Conservation (phyloP, 2,329 filamentous ascomycete genomes). For the Catunica adiposa region DNA sequence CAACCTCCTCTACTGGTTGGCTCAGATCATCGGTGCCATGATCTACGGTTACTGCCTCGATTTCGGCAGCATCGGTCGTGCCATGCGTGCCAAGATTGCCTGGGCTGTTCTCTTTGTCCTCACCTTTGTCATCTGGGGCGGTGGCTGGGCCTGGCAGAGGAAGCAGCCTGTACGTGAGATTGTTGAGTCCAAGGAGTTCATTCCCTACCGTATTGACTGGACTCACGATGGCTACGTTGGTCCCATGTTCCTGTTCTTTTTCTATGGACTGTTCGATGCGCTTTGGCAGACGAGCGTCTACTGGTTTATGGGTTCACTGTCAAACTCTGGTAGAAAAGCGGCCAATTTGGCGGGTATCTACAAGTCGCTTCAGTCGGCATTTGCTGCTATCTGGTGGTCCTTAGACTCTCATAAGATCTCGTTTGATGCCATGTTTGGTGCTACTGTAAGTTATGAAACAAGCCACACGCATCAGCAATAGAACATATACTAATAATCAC, state of each 20-base stretch:
- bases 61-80: constrained; percentile 39
- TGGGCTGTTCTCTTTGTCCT: constrained; percentile 46
- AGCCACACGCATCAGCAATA: constrained; percentile 15
- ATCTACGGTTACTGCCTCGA: constrained; percentile 61
- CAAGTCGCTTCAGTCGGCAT: constrained; percentile 73
- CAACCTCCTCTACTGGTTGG: constrained; percentile 59
- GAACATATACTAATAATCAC: background rate
- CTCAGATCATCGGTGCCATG: constrained; percentile 62
- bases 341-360: constrained; percentile 87
- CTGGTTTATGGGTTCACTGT: constrained; percentile 87
- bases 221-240: constrained; percentile 49
- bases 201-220: constrained; percentile 40
- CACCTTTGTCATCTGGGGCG: constrained; percentile 69
- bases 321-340: constrained; percentile 80
- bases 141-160: constrained; percentile 62
- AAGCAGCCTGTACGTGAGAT: constrained; percentile 35
- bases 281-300: constrained; percentile 83
- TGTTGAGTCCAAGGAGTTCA: constrained; percentile 18
- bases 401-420: constrained; percentile 46
- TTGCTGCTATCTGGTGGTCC: constrained; percentile 59
- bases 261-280: constrained; percentile 80
- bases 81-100: constrained; percentile 47
- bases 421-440: constrained; percentile 56
- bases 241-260: constrained; percentile 78
- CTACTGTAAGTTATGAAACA: constrained; percentile 23